Evolutionary conservation across 108 stramenopile species (phyloP), one percentile per base, ranked within the genome.

Genomic region (Cyclotella atomus): DNA sequence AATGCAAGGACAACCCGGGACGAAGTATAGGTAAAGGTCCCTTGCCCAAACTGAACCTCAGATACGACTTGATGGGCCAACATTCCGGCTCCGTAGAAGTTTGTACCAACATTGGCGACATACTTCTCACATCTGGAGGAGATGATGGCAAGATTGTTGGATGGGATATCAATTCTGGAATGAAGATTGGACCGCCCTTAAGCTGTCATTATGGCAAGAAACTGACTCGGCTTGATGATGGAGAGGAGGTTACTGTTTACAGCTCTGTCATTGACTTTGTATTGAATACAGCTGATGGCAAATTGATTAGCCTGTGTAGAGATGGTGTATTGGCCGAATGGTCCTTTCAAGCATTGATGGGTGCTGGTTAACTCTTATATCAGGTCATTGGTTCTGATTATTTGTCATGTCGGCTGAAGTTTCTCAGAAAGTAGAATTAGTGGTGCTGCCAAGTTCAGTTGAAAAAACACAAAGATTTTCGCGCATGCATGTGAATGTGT

Each of bases 61-160:
- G 63, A 21, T 50, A 70, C 28, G 76, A 77, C 36, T 33, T 70
- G 25, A 69, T 68, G 52, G 41, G 53, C 23, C 54, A 68, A 9
- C 73, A 74, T 46, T 61, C 59, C 20, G 78, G 78, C 17, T 67
- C 73, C 19, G 47, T 79, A 21, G 78, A 79, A 41, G 45, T 75
- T 3, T 30, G 74, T 21, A 68, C 34, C 6, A 56, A 59, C 43
- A 33, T 79, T 17, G 78, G 78, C 1, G 73, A 74, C 52, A 38
- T 79, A 16, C 73, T 79, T 25, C 66, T 79, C 8, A 61, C 78
- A 27, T 79, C 78, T 36, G 78, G 78, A 23, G 78, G 78, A 29
- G 67, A 73, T 36, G 67, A 79, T 25, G 78, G 78, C 6, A 36
- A 68, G 43, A 66, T 79, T 9, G 25, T 75, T 45, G 73, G 78